Base-by-base conservation (phyloP, 2,329 filamentous ascomycete species). In the Westerdykella aurantiaca region DNA sequence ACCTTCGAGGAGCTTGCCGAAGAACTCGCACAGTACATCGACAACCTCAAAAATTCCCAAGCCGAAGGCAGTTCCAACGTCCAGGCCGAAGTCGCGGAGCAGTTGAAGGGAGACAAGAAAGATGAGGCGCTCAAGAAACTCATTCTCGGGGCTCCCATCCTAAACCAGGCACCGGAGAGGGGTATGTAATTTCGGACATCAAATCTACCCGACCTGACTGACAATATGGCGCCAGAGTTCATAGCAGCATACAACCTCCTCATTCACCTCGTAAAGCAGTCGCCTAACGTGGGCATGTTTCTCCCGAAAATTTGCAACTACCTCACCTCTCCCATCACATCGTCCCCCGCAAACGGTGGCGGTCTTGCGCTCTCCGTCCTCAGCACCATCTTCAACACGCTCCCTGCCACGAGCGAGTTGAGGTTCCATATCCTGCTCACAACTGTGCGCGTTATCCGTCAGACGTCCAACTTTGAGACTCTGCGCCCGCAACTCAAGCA, bases 161-260 rank as follows among this genome's bases (percentile, higher is more conserved):
- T 98, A 66, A 95, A 90, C 71, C 79, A 80, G 51, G 87, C 89
- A 44, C 88, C 91, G 46, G 93, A 98, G 78, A 94, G 93, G 79
- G 79, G 80, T 82, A 66, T 47, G 50, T 23, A 31, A 7, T 45
- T 42, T 42, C 52, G 48, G 42, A 43, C 35, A 45, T 45, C 25
- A 13, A 44, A 12, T 31, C n/a, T 25, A 18, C 7, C n/a, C n/a
- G n/a, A 18, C 13, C 33, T 13, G 46, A 54, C 56, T 67, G 54
- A 66, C 53, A 55, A 41, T 50, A 47, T 47, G 41, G 44, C 46
- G 38, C 53, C 63, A 83, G 91, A 97, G 71, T 93, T 96, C 69
- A 90, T 88, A 48, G 85, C 91, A 47, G 88, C 91, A 49, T 96
- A 96, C 75, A 97, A 98, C 74, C 85, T 97, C 58, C 84, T 98